Evolutionary conservation across 257 asterid species (phyloP).

Genomic region (Przewalskia tangutica): DNA sequence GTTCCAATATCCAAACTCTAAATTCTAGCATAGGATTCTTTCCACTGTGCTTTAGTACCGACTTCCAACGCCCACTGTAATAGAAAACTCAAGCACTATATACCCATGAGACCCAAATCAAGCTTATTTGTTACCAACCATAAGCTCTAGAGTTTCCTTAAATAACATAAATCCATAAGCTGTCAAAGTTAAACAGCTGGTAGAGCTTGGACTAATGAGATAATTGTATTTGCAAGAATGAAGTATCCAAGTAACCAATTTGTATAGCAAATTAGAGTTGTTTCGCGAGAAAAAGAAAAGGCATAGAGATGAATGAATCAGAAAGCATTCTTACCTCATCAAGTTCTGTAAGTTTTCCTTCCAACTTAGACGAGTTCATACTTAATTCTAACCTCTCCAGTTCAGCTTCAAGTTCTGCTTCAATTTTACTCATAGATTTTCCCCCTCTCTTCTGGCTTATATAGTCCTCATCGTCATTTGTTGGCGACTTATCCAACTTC

Average conservation of each 20-base stretch:
- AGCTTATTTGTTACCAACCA: not conserved
- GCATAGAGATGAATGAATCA: not conserved
- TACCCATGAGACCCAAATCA: not conserved
- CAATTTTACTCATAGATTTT: constrained; percentile 63
- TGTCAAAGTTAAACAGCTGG: not conserved
- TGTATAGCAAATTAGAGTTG: not conserved
- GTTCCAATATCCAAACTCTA: not conserved
- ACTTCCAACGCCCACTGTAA: not conserved
- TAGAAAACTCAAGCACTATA: not conserved
- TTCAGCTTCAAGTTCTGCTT: constrained; percentile 97
- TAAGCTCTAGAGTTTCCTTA: not conserved
- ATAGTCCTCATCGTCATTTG: constrained; percentile 9
- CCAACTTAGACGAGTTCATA: constrained; percentile 44
- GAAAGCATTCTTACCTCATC: constrained; percentile 39
- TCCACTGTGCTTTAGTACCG: not conserved
- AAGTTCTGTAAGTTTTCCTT: constrained; percentile 27
- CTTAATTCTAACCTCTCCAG: constrained; percentile 67
- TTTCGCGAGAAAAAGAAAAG: not conserved
- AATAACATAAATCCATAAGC: not conserved
- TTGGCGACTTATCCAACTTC: constrained; percentile 13
- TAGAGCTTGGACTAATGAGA: not conserved
- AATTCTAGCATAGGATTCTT: not conserved
- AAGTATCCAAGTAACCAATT: not conserved
- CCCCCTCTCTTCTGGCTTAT: constrained; percentile 36
- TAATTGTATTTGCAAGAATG: not conserved